Conservation (phyloP, 495 filamentous ascomycete genomes). For the Durotheca rogersii region DNA sequence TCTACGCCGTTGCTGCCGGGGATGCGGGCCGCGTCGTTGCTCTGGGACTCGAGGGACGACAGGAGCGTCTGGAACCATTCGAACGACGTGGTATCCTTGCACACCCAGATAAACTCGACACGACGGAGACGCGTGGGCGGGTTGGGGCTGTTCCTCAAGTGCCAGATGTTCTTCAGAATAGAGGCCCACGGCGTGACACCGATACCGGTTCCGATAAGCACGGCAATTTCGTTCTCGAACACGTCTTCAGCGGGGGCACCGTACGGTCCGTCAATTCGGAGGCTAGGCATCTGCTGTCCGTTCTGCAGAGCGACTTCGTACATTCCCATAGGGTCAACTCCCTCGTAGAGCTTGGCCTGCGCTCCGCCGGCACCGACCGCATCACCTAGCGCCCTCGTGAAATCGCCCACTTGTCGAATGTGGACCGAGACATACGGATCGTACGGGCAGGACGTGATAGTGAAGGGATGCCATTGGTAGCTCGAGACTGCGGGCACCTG, state of each 20-base stretch:
- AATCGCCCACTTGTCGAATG: slow-evolving; percentile 95
- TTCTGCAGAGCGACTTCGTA: slow-evolving; percentile 97
- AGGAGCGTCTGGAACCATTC: slow-evolving; percentile 98
- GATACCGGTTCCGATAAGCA: slow-evolving; percentile 96
- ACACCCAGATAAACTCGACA: slow-evolving; percentile 99
- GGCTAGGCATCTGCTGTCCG: slow-evolving; percentile 80
- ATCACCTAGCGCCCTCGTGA: slow-evolving; percentile 83
- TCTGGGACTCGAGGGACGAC: slow-evolving; percentile 87
- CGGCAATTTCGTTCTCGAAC: slow-evolving; percentile 97
- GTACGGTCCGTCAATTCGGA: slow-evolving; percentile 94
- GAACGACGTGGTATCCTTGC: slow-evolving; percentile 92
- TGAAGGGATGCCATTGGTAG: slow-evolving; percentile 98
- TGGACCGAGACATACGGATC: slow-evolving; percentile 93
- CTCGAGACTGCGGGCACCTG: slow-evolving; percentile 85
- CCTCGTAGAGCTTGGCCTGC: slow-evolving; percentile 81
- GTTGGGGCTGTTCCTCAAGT: slow-evolving; percentile 81
- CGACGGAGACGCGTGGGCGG: slow-evolving; percentile 83
- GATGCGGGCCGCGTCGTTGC: slow-evolving; percentile 61
- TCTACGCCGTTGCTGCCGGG: slow-evolving; percentile 67
- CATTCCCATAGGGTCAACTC: slow-evolving; percentile 91
- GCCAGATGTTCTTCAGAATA: slow-evolving; percentile 98
- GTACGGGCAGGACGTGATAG: slow-evolving; percentile 96
- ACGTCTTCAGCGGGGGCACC: slow-evolving; percentile 96
- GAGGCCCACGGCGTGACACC: slow-evolving; percentile 97
- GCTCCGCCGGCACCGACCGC: slow-evolving; percentile 87